Percentiles rank a stretch among this genome's conserved stretches.
phyloP scores from a whole-genome alignment of 2,329 filamentous ascomycete genomes.

The Cladophialophora bantiana region DNA sequence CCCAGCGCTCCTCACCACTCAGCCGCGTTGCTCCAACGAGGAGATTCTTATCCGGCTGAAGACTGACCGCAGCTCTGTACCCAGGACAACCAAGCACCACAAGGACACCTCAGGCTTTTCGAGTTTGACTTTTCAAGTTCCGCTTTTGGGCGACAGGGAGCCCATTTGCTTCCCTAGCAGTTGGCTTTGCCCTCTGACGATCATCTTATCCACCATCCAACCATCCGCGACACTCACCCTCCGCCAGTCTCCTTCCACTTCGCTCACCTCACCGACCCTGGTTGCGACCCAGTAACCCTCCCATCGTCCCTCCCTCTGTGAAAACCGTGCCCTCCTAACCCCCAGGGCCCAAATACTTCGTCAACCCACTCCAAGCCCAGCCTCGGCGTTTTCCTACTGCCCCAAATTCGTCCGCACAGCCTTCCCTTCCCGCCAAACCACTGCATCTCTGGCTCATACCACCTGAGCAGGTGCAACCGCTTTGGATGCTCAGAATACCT shows the following conservation, averaged over 20 bases:
- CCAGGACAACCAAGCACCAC: background rate
- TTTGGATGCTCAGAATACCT: conserved; percentile 25
- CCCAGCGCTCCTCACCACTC: conserved; percentile 13
- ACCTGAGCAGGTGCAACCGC: conserved; percentile 12
- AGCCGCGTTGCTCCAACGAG: conserved; percentile 7
- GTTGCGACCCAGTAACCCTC: conserved; percentile 12
- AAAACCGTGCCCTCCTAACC: background rate
- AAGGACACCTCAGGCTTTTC: conserved; percentile 7
- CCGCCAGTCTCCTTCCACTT: conserved; percentile 13
- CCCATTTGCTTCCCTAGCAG: conserved; percentile 17
- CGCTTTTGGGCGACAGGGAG: conserved; percentile 14
- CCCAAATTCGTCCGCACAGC: conserved; percentile 3
- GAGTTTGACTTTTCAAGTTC: conserved; percentile 8
- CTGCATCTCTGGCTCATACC: conserved; percentile 22
- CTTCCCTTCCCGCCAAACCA: conserved; percentile 6
- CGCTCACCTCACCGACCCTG: conserved; percentile 6
- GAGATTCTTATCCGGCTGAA: background rate
- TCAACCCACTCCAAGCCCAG: conserved; percentile 16
- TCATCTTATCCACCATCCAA: conserved; percentile 22
- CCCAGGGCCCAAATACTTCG: conserved; percentile 18
- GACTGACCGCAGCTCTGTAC: conserved; percentile 4
- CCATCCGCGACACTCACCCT: conserved; percentile 6
- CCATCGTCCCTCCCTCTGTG: conserved; percentile 7
- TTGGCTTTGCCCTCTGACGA: conserved; percentile 24
- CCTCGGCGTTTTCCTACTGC: conserved; percentile 14